These are phyloP conservation scores for Mycena polygramma DNA, from an alignment of 768 basidiomycete genomes.

Conservation along the genomic window DNA sequence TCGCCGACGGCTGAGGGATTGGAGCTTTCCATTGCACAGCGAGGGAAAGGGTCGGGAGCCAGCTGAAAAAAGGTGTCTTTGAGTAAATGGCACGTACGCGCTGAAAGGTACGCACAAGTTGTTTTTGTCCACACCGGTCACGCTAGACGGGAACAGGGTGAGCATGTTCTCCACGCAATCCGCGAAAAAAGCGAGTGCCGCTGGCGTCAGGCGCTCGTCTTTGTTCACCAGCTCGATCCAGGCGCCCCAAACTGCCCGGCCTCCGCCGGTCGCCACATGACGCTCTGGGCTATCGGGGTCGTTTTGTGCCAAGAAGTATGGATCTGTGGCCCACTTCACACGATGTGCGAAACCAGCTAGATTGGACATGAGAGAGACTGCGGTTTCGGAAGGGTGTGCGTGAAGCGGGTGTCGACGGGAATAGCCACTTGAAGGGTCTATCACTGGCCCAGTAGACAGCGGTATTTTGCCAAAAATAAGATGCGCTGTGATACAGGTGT, in stretches of 20 bases:
- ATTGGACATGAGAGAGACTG: slow-evolving; percentile 37
- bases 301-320: too few species aligned
- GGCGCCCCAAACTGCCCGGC: too few species aligned
- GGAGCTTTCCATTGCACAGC: slow-evolving; percentile 71
- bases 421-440: slow-evolving; percentile 62
- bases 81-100: neutral
- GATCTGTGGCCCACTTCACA: slow-evolving; percentile 57
- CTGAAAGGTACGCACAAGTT: slow-evolving; percentile 17
- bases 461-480: slow-evolving; percentile 63
- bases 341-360: slow-evolving; percentile 49
- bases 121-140: slow-evolving; percentile 50
- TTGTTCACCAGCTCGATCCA: too few species aligned
- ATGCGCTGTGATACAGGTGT: slow-evolving; percentile 62
- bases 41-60: slow-evolving; percentile 76
- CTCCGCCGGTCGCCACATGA: too few species aligned
- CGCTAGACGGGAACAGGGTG: slow-evolving; percentile 57
- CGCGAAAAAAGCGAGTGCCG: too few species aligned
- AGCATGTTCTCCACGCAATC: slow-evolving; percentile 65
- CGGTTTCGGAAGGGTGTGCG: slow-evolving; percentile 61
- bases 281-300: too few species aligned
- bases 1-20: slow-evolving; percentile 27
- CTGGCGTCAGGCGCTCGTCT: too few species aligned
- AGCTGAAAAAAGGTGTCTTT: slow-evolving; percentile 45
- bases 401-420: slow-evolving; percentile 69
- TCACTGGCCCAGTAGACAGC: slow-evolving; percentile 53